Base-by-base conservation (phyloP, 2,329 filamentous ascomycete species). In the Colletotrichum gigasporum region DNA sequence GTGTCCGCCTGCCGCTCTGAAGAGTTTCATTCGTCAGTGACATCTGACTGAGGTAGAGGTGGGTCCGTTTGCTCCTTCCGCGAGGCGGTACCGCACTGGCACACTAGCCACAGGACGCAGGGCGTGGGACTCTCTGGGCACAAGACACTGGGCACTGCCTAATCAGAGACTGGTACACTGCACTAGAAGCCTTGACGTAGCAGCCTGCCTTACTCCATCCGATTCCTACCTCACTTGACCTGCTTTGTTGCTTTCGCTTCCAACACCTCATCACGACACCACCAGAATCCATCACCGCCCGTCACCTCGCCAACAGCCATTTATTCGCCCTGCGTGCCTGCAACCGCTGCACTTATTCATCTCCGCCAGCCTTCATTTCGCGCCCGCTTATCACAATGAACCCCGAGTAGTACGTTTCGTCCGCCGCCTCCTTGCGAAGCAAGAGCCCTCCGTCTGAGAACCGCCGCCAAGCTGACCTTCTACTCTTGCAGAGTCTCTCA, bases 381-480 rank as follows among this genome's bases (percentile, higher is more conserved):
- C 14, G 35, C 51, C 45, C 44, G 66, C 45, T 75, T 76, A 76
- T 79, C 85, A 92, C 74, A 78, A 96, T 96, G 92, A 96, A 96
- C 87, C 92, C 92, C 78, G 92, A 96, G 92, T 96, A 87, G 92
- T 96, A 90, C 78, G 91, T 89, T 68, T 70, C 63, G 41, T 72
- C 68, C 60, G 7, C 32, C 30, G 34, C 58, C 52, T 57, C 35
- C 26, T 48, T 47, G 45, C 50, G 57, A 65, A 42, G 47, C 39
- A 22, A 30, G 39, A 37, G 28, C 30, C 20, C 62, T 54, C 30
- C 20, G 60, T 54, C 57, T 66, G 35, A 30, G 37, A 53, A 12
- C 22, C 61, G 47, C 48, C 59, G 44, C 55, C 61, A 63, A 47
- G 67, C 68, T 71, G 69, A 70, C 64, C 61, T 59, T 60, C 44